Base-by-base conservation (phyloP, 139 green algal species). In the Trebouxia sp. region DNA sequence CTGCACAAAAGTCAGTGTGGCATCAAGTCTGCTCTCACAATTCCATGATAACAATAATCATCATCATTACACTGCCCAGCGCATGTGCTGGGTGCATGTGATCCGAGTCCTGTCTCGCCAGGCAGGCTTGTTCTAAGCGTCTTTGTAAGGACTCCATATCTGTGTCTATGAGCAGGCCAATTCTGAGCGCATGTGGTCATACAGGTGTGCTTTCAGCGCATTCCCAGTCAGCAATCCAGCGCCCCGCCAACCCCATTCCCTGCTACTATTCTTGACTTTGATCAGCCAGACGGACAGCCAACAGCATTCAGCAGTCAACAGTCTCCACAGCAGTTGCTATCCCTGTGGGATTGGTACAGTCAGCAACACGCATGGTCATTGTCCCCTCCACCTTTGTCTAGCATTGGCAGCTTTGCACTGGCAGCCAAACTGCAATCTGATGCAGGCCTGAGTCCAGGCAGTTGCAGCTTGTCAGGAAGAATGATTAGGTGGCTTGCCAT, bases 311-410 rank as follows among this genome's bases (percentile, higher is more conserved):
- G 35, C 62, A 72, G 35, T 17, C 32, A 7, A 4, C 62, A 43
- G n/a, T 3, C 37, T 42, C 3, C 32, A 14, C 62, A 72, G 10
- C 32, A 43, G 35, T 22, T 72, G 35, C 9, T 45, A 8, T 72
- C 11, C 3, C 35, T 72, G 32, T 72, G 62, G 62, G 62, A 72
- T 6, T 72, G 62, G 62, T 45, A 72, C 62, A 72, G 35, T 35
- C 20, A 10, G 28, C 62, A 72, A 24, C 62, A 72, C n/a, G 62
- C 32, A 32, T 72, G 62, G 62, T 72, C 32, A 24, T 22, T 72
- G 35, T 72, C 62, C 12, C 32, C n/a, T 12, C 32, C 62, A 42
- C n/a, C 35, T 45, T 37, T 72, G 62, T 35, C 62, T 22, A 28
- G 5, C 26, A 9, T 72, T 11, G 62, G 62, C 42, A 72, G 62